phyloP scores from a whole-genome alignment of 768 basidiomycete species.

The Termitomyces sp. region DNA sequence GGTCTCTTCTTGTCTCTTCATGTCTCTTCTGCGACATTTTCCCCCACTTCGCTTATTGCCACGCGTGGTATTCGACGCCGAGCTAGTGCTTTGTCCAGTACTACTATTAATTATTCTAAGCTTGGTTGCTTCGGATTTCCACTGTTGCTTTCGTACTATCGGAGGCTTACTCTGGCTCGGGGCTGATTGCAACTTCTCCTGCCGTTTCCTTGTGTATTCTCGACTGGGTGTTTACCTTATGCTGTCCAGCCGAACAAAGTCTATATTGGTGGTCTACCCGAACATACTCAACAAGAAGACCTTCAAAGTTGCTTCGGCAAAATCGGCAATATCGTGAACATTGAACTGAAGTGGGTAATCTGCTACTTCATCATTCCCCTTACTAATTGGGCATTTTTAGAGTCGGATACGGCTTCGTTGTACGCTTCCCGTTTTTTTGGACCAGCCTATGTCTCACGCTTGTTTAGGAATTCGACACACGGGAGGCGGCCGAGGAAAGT shows the following conservation, averaged over 20 bases:
- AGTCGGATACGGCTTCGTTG: conserved; percentile 88
- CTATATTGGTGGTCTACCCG: conserved; percentile 87
- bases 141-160: conserved; percentile 35
- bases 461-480: conserved; percentile 74
- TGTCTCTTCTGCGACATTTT: conserved; percentile 23
- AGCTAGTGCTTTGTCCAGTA: conserved; percentile 31
- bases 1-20: conserved; percentile 48
- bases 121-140: conserved; percentile 21
- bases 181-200: conserved; percentile 46
- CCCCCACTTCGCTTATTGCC: conserved; percentile 23
- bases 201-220: conserved; percentile 43
- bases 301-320: conserved; percentile 84
- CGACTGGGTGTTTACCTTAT: conserved; percentile 67
- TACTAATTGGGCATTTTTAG: conserved; percentile 33
- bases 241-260: conserved; percentile 88
- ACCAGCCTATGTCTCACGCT: conserved; percentile 3
- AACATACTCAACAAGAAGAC: conserved; percentile 83
- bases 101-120: conserved; percentile 34
- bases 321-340: conserved; percentile 69
- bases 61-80: conserved; percentile 28
- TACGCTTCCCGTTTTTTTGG: conserved; percentile 34
- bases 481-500: conserved; percentile 81
- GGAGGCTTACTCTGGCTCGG: conserved; percentile 38
- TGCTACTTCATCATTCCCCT: conserved; percentile 12
- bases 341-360: conserved; percentile 76